Conservation (phyloP, 768 basidiomycete genomes). For the Fibroporia radiculosa region DNA sequence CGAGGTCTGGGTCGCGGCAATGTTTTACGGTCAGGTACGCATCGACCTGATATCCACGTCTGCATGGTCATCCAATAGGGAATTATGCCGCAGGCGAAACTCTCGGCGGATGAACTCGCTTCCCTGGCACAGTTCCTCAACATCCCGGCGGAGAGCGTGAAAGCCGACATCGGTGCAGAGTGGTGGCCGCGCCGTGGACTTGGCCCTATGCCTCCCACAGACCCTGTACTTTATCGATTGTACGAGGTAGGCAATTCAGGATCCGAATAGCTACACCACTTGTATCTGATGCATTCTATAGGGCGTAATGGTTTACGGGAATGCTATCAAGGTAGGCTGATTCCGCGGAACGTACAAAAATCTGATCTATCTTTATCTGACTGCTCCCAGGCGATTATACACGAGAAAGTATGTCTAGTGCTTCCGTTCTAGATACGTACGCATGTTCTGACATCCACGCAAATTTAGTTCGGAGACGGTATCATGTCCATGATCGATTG, state of each 20-base stretch:
- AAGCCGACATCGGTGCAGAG: conserved; percentile 44
- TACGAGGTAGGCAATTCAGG: conserved; percentile 50
- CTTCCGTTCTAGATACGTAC: too few species aligned
- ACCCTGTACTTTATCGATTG: conserved; percentile 75
- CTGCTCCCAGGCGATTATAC: conserved; percentile 50
- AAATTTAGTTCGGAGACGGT: conserved; percentile 66
- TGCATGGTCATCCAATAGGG: neutral
- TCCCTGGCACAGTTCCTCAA: conserved; percentile 45
- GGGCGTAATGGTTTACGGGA: conserved; percentile 71
- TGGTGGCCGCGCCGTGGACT: conserved; percentile 75
- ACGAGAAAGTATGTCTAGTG: conserved; percentile 50
- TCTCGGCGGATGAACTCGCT: conserved; percentile 49
- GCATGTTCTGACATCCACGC: neutral
- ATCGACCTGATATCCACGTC: neutral
- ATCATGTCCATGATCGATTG: conserved; percentile 91
- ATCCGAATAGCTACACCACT: neutral
- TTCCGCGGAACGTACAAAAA: too few species aligned
- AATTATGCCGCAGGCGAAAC: conserved; percentile 48
- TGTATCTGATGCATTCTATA: conserved; percentile 16
- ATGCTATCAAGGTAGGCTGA: conserved; percentile 76
- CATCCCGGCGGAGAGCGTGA: conserved; percentile 30
- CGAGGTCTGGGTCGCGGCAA: conserved; percentile 78
- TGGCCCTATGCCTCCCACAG: conserved; percentile 64
- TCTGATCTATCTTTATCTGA: too few species aligned
- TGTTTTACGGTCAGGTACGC: conserved; percentile 76